phyloP scores from a whole-genome alignment of 768 basidiomycete species.

The Suillus plorans region DNA sequence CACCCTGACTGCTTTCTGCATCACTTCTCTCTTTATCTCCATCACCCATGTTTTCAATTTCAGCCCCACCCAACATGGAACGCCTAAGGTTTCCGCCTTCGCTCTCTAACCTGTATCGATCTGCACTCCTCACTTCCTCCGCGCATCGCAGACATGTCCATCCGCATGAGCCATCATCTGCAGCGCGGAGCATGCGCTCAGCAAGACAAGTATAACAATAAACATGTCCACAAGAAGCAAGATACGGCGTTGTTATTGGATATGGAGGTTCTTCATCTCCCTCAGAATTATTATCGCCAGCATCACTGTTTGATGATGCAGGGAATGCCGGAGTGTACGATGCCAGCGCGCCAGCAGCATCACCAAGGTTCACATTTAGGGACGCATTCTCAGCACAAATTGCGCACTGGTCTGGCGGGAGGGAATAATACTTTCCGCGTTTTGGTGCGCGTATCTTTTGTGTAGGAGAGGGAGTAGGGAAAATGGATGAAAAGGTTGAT shows the following conservation, averaged over 20 bases:
- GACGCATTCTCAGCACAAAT: conserved; percentile 84
- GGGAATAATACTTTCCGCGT: conserved; percentile 64
- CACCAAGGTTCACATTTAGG: conserved; percentile 54
- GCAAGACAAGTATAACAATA: conserved; percentile 96
- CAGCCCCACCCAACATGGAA: conserved; percentile 29
- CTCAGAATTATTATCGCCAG: not conserved
- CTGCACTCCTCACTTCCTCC: conserved; percentile 60
- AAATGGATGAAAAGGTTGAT: conserved; percentile 34
- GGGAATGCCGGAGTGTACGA: conserved; percentile 26
- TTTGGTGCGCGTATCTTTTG: conserved; percentile 15
- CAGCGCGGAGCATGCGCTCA: conserved; percentile 72
- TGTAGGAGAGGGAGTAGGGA: conserved; percentile 29
- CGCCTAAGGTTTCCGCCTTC: conserved; percentile 33
- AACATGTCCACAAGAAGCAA: conserved; percentile 77
- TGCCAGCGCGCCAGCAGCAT: conserved; percentile 50
- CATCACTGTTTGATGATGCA: conserved; percentile 12
- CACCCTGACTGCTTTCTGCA: conserved; percentile 19
- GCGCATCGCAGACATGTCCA: conserved; percentile 89
- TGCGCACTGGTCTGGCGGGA: conserved; percentile 79
- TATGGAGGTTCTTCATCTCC: conserved; percentile 46
- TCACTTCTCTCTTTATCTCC: conserved; percentile 28
- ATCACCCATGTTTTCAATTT: conserved; percentile 27
- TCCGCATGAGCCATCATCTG: conserved; percentile 56
- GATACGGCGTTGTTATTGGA: conserved; percentile 80
- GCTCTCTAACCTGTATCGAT: conserved; percentile 38